These are phyloP conservation scores for Heliamphora exappendiculata DNA, from an alignment of 148 eudicot species.

Conservation along the genomic window DNA sequence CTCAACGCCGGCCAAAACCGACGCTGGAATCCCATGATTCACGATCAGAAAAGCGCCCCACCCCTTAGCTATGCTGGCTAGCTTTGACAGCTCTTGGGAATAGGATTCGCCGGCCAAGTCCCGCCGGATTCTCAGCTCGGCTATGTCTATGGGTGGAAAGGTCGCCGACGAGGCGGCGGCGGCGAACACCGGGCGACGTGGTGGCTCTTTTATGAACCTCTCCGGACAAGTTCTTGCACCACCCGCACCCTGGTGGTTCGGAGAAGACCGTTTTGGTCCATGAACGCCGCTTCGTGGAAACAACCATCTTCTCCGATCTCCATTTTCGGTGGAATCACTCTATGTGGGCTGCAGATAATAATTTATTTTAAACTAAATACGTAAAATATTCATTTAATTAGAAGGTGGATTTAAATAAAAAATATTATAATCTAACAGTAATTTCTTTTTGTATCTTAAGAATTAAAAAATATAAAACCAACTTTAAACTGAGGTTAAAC, in stretches of 20 bases:
- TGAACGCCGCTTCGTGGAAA: conserved; percentile 18
- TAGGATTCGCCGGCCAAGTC: conserved; percentile 4
- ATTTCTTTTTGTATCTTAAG: too few relatives aligned
- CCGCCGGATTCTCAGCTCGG: not conserved
- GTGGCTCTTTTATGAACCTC: conserved; percentile 2
- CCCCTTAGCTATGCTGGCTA: conserved; percentile 8
- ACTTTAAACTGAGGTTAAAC: too few relatives aligned
- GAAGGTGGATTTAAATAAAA: too few relatives aligned
- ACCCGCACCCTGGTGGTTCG: conserved; percentile 19
- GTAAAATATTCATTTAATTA: too few relatives aligned
- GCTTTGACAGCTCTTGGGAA: conserved; percentile 19
- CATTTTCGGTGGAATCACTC: too few relatives aligned
- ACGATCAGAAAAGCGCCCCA: conserved; percentile 19
- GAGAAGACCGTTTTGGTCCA: conserved; percentile 15
- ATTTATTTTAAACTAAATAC: too few relatives aligned
- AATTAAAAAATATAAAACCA: too few relatives aligned
- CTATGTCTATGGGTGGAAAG: conserved; percentile 14
- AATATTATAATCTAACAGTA: too few relatives aligned
- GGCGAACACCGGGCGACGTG: not conserved
- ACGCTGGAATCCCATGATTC: conserved; percentile 19
- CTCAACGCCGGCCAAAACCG: conserved; percentile 9
- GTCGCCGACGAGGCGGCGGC: not conserved
- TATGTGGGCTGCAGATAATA: too few relatives aligned
- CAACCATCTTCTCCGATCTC: not conserved
- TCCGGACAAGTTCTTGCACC: conserved; percentile 21